Evolutionary conservation across 2,329 filamentous ascomycete species (phyloP).

Genomic region (Furcasterigmium furcatum): DNA sequence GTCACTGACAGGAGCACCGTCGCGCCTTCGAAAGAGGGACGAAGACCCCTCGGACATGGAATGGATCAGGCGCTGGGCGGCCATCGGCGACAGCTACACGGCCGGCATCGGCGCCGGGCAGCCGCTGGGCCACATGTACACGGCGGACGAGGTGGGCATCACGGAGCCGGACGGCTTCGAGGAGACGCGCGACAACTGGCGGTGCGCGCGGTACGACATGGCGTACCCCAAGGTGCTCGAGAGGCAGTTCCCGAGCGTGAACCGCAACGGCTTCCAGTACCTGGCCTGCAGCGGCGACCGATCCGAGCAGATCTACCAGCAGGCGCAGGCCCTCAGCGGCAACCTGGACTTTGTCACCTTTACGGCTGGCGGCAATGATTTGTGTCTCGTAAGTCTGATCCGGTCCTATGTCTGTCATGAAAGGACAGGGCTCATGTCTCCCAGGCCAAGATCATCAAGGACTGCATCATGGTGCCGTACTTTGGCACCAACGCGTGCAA

Average conservation of each 20-base stretch:
- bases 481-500: constrained; percentile 13
- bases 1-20: no score
- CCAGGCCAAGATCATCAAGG: constrained; percentile 12
- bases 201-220: constrained; percentile 23
- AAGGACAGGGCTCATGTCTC: neutral
- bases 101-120: constrained; percentile 24
- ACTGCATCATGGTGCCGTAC: constrained; percentile 16
- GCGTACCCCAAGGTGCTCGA: constrained; percentile 22
- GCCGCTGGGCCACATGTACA: neutral
- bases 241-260: constrained; percentile 14
- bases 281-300: constrained; percentile 21
- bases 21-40: no score
- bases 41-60: constrained; percentile 10
- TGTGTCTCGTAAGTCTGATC: no score
- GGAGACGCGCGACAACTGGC: constrained; percentile 9
- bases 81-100: constrained; percentile 32
- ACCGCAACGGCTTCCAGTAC: constrained; percentile 22
- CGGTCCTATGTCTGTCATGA: no score
- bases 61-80: constrained; percentile 27
- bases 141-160: neutral
- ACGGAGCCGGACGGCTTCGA: constrained; percentile 6
- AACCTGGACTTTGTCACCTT: constrained; percentile 28
- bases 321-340: constrained; percentile 18
- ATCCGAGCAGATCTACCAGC: constrained; percentile 20
- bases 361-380: constrained; percentile 33